phyloP scores from a whole-genome alignment of 1,139 yeast species.

The Saccharomyces pastorianus region DNA sequence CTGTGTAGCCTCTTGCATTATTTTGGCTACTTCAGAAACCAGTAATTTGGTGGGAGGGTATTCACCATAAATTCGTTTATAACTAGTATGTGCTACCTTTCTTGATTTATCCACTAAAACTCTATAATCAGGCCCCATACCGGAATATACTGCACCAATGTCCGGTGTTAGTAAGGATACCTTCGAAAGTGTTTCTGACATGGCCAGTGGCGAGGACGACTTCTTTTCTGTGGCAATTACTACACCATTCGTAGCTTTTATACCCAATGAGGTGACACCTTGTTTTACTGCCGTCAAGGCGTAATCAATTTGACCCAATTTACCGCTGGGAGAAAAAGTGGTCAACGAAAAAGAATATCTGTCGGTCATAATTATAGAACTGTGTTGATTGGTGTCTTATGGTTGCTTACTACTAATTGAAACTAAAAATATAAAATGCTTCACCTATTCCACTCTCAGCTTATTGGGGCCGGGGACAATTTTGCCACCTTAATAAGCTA shows the following conservation, averaged over 20 bases:
- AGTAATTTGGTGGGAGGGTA: slow-evolving; percentile 93
- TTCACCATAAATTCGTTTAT: slow-evolving; percentile 89
- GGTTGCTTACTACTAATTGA: not conserved
- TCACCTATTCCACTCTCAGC: not conserved
- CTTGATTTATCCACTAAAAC: slow-evolving; percentile 90
- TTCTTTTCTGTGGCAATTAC: slow-evolving; percentile 96
- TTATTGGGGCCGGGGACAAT: not conserved
- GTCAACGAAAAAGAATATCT: slow-evolving; percentile 95
- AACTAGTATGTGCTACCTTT: slow-evolving; percentile 84
- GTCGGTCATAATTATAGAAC: slow-evolving; percentile 64
- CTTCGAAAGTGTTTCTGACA: slow-evolving; percentile 68
- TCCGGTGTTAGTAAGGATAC: slow-evolving; percentile 85
- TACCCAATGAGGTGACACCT: slow-evolving; percentile 95
- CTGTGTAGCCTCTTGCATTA: slow-evolving; percentile 97
- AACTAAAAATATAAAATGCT: not conserved
- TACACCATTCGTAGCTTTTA: slow-evolving; percentile 92
- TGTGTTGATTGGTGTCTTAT: not conserved
- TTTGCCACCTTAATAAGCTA: not conserved
- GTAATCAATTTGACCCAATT: slow-evolving; percentile 94
- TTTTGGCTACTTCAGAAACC: slow-evolving; percentile 90
- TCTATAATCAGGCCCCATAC: slow-evolving; percentile 98
- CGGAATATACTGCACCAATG: slow-evolving; percentile 93
- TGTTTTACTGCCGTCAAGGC: slow-evolving; percentile 96
- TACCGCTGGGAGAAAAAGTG: slow-evolving; percentile 96
- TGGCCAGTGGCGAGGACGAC: slow-evolving; percentile 68